Evolutionary conservation across 2,329 filamentous ascomycete species (phyloP), one percentile per base, ranked within the genome.

Genomic region (Botrytis aclada): DNA sequence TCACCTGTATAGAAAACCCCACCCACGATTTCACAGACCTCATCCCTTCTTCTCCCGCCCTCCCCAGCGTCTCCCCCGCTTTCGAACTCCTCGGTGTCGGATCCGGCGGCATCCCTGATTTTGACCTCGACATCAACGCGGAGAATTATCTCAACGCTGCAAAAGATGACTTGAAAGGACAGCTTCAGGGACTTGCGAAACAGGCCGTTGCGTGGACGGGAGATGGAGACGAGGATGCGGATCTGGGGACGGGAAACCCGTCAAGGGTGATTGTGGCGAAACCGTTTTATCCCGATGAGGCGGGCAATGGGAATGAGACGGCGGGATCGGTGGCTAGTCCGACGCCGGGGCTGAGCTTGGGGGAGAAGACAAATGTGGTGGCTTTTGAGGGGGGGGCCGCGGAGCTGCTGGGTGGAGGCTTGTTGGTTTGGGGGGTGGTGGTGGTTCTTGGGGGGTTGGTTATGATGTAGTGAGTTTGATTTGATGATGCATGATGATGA

Each of bases 231-330:
- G 10, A 18, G 14, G 47, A 32, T 56, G 10, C 4, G 20, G 1
- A 3, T 1, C 3, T 18, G 16, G 16, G 8, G 22, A 39, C 8
- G 18, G 47, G 12, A 25, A 34, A 10, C 0, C 1, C 34, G 5
- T 25, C 25, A 0, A 18, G n/a, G 12, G 63, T 18, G 6, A 67
- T 67, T 43, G 47, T 56, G 9, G 47, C 47, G 6, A 67, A 56
- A 43, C 65, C 47, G 18, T 67, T 67, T 22, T 67, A 67, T 67
- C 65, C 65, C 1, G 65, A 67, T 43, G 47, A 67, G 10, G 65
- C 34, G 18, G 65, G 65, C 6, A 67, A 56, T 41, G 47, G 47
- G 1, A 67, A 67, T 56, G 34, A 39, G 47, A 67, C 65, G 45
- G 65, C 65, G 1, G 47, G 65, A 8, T 67, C 65, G 16, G 65